A percentile compares a stretch with the other conserved stretches of the same genome.
These are phyloP conservation scores for Teunomyces tritomae DNA, from an alignment of 805 yeast species.

Conservation along the genomic window DNA sequence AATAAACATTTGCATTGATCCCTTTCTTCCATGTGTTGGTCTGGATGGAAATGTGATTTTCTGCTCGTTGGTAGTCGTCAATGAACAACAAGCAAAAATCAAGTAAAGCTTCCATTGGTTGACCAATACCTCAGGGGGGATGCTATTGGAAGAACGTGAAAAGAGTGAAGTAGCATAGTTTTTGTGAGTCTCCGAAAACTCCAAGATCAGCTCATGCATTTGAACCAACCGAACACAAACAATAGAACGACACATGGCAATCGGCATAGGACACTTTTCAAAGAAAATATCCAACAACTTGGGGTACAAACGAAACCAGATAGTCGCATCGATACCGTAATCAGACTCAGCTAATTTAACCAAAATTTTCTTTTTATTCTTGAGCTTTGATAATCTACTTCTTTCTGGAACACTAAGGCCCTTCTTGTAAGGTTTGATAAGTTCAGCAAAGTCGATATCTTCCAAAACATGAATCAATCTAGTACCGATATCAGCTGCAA, in stretches of 20 bases:
- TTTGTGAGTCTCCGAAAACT: slow-evolving; percentile 47
- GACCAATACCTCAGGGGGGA: slow-evolving; percentile 67
- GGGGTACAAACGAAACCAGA: slow-evolving; percentile 93
- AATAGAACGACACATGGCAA: slow-evolving; percentile 87
- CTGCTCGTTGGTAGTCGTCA: slow-evolving; percentile 88
- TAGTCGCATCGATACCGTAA: slow-evolving; percentile 91
- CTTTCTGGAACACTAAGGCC: slow-evolving; percentile 74
- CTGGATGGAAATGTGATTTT: slow-evolving; percentile 53
- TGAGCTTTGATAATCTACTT: slow-evolving; percentile 63
- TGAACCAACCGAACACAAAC: slow-evolving; percentile 88
- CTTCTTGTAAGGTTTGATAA: slow-evolving; percentile 52
- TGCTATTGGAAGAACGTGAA: slow-evolving; percentile 19
- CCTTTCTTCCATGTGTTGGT: slow-evolving; percentile 68
- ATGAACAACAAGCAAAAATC: slow-evolving; percentile 86
- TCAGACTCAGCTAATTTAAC: slow-evolving; percentile 82
- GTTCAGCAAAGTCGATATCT: slow-evolving; percentile 60
- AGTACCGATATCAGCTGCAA: slow-evolving; percentile 77
- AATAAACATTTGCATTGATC: slow-evolving; percentile 74
- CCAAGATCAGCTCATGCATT: slow-evolving; percentile 66
- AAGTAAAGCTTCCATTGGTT: slow-evolving; percentile 89
- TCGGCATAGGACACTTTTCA: slow-evolving; percentile 84
- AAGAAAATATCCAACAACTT: slow-evolving; percentile 67
- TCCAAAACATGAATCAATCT: slow-evolving; percentile 76
- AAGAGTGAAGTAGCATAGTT: slow-evolving; percentile 38
- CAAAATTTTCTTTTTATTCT: slow-evolving; percentile 64